phyloP scores from a whole-genome alignment of 257 asterid genomes.

The Fraxinus americana region DNA sequence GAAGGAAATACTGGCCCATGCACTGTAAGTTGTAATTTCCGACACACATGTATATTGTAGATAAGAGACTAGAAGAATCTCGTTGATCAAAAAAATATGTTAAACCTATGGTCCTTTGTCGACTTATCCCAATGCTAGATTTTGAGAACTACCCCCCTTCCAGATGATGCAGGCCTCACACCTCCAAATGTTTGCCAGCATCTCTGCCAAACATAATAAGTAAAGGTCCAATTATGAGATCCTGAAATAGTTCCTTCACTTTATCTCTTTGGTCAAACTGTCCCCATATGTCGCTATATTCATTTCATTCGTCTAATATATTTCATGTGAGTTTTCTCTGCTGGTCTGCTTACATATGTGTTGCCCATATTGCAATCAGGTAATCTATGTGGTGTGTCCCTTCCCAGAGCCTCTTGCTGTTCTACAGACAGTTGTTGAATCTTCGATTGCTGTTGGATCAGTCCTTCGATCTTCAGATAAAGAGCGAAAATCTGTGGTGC shows the following conservation, averaged over 20 bases:
- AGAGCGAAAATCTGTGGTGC: constrained; percentile 84
- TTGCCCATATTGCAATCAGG: constrained; percentile 52
- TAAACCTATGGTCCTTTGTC: not conserved
- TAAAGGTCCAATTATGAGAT: not conserved
- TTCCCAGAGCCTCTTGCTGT: constrained; percentile 98
- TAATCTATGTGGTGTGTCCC: constrained; percentile 96
- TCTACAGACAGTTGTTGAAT: constrained; percentile 85
- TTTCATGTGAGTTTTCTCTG: not conserved
- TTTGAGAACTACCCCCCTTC: not conserved
- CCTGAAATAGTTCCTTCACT: not conserved
- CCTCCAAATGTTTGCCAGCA: not conserved
- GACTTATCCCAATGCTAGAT: constrained; percentile 7
- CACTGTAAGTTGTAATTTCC: constrained; percentile 63
- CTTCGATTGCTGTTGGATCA: constrained; percentile 91
- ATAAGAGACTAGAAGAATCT: not conserved
- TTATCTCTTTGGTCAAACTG: not conserved
- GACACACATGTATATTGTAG: constrained; percentile 1
- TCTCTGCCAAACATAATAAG: not conserved
- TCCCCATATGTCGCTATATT: not conserved
- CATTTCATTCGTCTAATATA: not conserved
- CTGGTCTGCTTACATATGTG: constrained; percentile 16
- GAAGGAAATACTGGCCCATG: constrained; percentile 91
- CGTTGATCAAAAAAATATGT: not conserved
- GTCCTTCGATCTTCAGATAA: constrained; percentile 82
- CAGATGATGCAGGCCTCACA: not conserved